Percentiles rank a stretch among this genome's conserved stretches.
phyloP scores from a whole-genome alignment of 2,329 filamentous ascomycete genomes.

The Colletotrichum filicis region DNA sequence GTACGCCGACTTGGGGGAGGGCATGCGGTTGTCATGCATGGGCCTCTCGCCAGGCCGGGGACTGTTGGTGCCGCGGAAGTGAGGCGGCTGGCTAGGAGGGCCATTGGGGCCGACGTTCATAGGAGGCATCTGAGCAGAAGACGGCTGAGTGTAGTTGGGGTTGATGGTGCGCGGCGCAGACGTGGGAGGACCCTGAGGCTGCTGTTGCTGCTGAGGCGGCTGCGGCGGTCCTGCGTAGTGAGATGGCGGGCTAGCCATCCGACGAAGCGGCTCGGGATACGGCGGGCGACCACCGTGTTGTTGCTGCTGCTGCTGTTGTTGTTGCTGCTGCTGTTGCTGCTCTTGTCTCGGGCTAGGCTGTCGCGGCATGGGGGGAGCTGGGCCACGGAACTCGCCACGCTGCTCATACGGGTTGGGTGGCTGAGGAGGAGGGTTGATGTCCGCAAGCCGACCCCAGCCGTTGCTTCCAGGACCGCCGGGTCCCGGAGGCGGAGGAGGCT shows the following conservation, averaged over 20 bases:
- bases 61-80: constrained; percentile 78
- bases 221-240: constrained; percentile 65
- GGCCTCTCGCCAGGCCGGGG: constrained; percentile 87
- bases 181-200: constrained; percentile 50
- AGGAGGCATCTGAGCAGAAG: constrained; percentile 50
- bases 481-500: constrained; percentile 65
- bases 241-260: constrained; percentile 62
- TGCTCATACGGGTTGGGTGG: constrained; percentile 86
- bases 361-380: constrained; percentile 73
- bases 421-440: constrained; percentile 81
- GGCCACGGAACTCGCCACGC: constrained; percentile 76
- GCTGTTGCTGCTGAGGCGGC: constrained; percentile 57
- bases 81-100: constrained; percentile 68
- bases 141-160: constrained; percentile 66
- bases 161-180: constrained; percentile 67
- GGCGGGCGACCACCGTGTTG: constrained; percentile 35
- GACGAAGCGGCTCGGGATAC: constrained; percentile 51
- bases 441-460: constrained; percentile 75
- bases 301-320: constrained; percentile 55
- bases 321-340: constrained; percentile 58
- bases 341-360: constrained; percentile 84
- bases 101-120: constrained; percentile 52
- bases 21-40: constrained; percentile 83
- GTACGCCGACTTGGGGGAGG: constrained; percentile 91
- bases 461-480: constrained; percentile 66